phyloP scores from a whole-genome alignment of 257 asterid species.

The Solanum tarapatanum region DNA sequence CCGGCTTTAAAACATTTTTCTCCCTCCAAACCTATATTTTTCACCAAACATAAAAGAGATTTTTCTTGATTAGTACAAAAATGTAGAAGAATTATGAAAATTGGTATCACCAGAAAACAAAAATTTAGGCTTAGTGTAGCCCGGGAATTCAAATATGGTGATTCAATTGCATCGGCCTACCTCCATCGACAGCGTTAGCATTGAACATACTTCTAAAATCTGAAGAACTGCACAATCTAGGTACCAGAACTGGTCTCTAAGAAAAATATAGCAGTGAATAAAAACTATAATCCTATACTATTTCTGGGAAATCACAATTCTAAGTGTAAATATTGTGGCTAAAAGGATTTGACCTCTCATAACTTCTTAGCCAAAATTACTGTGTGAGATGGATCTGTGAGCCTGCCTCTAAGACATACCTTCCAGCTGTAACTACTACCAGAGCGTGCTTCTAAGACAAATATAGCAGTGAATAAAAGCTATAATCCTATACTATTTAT shows the following conservation, averaged over 20 bases:
- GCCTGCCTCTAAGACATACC: not conserved
- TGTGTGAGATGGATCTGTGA: not conserved
- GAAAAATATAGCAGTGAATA: not conserved
- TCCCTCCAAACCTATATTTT: conserved; percentile 87
- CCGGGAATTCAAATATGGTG: not conserved
- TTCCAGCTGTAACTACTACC: not conserved
- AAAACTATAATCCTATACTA: not conserved
- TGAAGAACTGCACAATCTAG: not conserved
- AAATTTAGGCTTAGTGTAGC: not conserved
- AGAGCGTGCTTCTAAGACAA: not conserved
- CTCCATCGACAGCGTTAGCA: not conserved
- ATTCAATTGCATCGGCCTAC: not conserved
- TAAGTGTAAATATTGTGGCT: not conserved
- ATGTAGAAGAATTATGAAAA: not conserved
- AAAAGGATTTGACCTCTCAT: not conserved
- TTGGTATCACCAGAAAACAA: not conserved
- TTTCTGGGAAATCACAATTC: not conserved
- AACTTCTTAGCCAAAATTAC: not conserved
- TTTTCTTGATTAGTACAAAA: not conserved
- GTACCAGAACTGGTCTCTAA: not conserved
- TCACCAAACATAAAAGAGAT: not conserved
- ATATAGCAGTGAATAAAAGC: not conserved
- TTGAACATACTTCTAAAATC: not conserved
- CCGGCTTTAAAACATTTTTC: conserved; percentile 79
- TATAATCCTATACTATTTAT: not conserved